These are phyloP conservation scores for Yarrowia porcina DNA, from an alignment of 805 yeast species.

Conservation along the genomic window DNA sequence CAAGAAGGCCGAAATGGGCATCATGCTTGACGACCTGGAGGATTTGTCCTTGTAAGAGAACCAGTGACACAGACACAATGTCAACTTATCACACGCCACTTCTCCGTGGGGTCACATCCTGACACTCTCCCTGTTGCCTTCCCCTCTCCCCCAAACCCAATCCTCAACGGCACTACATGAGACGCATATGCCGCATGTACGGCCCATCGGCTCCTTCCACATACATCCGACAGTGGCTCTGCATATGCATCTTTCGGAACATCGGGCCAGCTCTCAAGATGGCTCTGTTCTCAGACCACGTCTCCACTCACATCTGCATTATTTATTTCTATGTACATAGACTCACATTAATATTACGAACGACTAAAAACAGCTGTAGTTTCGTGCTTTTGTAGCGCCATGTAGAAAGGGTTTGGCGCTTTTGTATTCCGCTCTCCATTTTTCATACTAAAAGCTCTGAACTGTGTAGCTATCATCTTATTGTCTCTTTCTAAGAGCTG, in stretches of 20 bases:
- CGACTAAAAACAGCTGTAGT: too few species aligned
- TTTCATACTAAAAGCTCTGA: not conserved
- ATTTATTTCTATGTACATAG: constrained; percentile 22
- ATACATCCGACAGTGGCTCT: not conserved
- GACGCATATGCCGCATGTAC: not conserved
- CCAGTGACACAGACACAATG: not conserved
- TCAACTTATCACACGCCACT: not conserved
- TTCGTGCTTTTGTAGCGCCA: too few species aligned
- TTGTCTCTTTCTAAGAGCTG: not conserved
- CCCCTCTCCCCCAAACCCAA: not conserved
- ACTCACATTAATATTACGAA: not conserved
- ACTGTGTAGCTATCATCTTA: not conserved
- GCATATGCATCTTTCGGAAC: not conserved
- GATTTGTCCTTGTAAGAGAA: constrained; percentile 6
- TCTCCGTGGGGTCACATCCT: too few species aligned
- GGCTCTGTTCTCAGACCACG: not conserved
- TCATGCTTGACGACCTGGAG: constrained; percentile 34
- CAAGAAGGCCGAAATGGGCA: constrained; percentile 37
- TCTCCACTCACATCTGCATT: constrained; percentile 10
- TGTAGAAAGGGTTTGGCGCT: too few species aligned
- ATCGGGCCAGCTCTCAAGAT: not conserved
- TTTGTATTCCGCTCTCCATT: too few species aligned
- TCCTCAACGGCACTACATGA: constrained; percentile 14
- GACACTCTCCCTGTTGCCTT: not conserved
- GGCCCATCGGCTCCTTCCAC: not conserved